Percentiles rank a stretch among this genome's conserved stretches.
Conservation (phyloP, 2,329 filamentous ascomycete genomes). For the Ceratocystis smalleyi region DNA sequence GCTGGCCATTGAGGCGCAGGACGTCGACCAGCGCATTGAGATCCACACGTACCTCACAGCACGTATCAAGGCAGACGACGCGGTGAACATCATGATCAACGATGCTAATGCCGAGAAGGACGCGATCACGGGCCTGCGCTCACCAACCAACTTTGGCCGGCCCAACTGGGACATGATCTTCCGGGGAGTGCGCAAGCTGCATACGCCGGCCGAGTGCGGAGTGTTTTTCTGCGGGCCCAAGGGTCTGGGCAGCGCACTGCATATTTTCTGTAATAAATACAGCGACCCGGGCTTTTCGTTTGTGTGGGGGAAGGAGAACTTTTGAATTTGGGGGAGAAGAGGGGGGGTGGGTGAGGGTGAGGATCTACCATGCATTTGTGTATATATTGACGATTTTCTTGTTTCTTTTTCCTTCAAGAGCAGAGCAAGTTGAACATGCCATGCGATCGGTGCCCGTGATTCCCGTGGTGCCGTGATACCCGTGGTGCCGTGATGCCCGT, state of each 20-base stretch:
- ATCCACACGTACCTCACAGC: conserved; percentile 81
- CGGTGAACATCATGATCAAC: conserved; percentile 87
- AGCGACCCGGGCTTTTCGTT: conserved; percentile 62
- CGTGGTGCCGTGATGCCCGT: background rate
- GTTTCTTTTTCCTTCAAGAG: background rate
- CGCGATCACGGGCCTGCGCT: conserved; percentile 65
- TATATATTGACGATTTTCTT: no score
- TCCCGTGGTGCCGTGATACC: background rate
- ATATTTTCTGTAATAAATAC: conserved; percentile 79
- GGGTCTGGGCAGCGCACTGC: conserved; percentile 57
- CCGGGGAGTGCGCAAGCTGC: conserved; percentile 64
- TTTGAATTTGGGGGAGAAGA: conserved; percentile 34
- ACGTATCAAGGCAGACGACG: conserved; percentile 72
- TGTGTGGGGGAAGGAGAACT: conserved; percentile 56
- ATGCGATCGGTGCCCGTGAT: background rate
- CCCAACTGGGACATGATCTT: conserved; percentile 90
- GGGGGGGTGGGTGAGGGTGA: no score
- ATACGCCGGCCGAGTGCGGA: conserved; percentile 54
- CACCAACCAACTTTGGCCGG: conserved; percentile 70
- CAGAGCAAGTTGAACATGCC: background rate
- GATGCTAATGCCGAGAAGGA: conserved; percentile 72
- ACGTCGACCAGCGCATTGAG: conserved; percentile 69
- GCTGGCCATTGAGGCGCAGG: conserved; percentile 72
- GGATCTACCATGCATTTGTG: no score
- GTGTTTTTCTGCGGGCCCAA: conserved; percentile 82